phyloP scores from a whole-genome alignment of 768 basidiomycete species.

The Lentinus tigrinus region DNA sequence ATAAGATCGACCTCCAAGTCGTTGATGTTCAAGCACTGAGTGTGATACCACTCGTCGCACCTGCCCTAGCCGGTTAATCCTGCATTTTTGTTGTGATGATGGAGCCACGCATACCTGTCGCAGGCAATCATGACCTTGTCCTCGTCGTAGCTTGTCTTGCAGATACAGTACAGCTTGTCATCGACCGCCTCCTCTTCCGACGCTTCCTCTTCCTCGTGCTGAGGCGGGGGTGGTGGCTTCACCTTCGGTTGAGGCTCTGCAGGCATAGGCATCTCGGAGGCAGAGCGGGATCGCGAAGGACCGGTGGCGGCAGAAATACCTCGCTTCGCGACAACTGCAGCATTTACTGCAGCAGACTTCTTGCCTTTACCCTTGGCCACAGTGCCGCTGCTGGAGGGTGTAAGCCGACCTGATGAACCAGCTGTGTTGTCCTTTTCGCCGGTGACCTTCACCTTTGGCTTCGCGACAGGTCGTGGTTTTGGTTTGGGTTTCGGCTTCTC shows the following conservation, averaged over 20 bases:
- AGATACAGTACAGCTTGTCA: slow-evolving; percentile 84
- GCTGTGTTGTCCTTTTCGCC: slow-evolving; percentile 18
- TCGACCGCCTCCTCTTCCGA: slow-evolving; percentile 46
- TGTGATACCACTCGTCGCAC: slow-evolving; percentile 96
- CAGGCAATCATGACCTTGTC: slow-evolving; percentile 92
- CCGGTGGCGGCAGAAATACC: slow-evolving; percentile 21
- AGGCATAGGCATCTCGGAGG: slow-evolving; percentile 62
- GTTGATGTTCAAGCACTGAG: slow-evolving; percentile 77
- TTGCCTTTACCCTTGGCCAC: slow-evolving; percentile 29
- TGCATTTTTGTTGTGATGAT: background rate
- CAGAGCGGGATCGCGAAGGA: slow-evolving; percentile 60
- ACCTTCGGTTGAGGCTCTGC: slow-evolving; percentile 47
- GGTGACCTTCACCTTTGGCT: slow-evolving; percentile 23
- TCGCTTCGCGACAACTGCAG: slow-evolving; percentile 26
- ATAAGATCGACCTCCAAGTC: slow-evolving; percentile 84
- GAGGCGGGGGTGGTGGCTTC: slow-evolving; percentile 32
- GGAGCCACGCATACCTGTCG: slow-evolving; percentile 61
- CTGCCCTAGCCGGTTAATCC: slow-evolving; percentile 36
- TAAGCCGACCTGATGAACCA: slow-evolving; percentile 13
- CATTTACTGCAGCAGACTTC: slow-evolving; percentile 25
- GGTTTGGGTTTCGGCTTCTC: slow-evolving; percentile 24
- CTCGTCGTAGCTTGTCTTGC: slow-evolving; percentile 84
- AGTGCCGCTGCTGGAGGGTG: slow-evolving; percentile 13
- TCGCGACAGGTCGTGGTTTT: slow-evolving; percentile 23
- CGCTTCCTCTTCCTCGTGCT: slow-evolving; percentile 37